Percentiles rank a stretch among this genome's conserved stretches.
These are phyloP conservation scores for Lactarius sp. DNA, from an alignment of 768 basidiomycete genomes.

Conservation along the genomic window DNA sequence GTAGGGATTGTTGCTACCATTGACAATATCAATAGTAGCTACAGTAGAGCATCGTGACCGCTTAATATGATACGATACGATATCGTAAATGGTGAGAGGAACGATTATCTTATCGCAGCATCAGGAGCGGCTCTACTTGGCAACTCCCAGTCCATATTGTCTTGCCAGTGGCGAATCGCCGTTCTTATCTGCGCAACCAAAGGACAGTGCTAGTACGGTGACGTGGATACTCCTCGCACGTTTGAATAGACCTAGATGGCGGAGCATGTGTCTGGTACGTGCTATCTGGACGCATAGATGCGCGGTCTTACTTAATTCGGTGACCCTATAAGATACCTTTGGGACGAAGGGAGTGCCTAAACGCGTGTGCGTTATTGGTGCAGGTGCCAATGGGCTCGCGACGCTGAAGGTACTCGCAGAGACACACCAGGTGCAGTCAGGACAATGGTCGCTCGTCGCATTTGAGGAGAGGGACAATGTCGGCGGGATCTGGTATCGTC, in stretches of 20 bases:
- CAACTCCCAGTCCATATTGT: too few species aligned
- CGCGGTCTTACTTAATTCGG: neutral
- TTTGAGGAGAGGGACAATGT: constrained; percentile 63
- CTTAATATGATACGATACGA: too few species aligned
- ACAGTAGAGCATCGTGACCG: too few species aligned
- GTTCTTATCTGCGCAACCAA: too few species aligned
- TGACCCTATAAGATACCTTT: neutral
- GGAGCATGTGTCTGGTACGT: constrained; percentile 10
- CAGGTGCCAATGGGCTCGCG: constrained; percentile 70
- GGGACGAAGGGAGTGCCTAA: constrained; percentile 24
- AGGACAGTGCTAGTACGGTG: too few species aligned
- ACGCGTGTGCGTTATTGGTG: constrained; percentile 67
- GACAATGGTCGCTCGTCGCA: constrained; percentile 56
- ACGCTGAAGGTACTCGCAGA: constrained; percentile 62
- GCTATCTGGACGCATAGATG: neutral
- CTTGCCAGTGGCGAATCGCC: too few species aligned
- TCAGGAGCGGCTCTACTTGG: too few species aligned
- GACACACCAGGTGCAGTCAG: constrained; percentile 48
- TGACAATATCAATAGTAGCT: too few species aligned
- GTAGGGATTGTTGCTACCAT: too few species aligned
- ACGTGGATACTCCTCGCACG: neutral
- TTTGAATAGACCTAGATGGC: neutral
- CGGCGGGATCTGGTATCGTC: constrained; percentile 69
- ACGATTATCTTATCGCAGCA: too few species aligned
- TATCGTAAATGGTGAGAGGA: too few species aligned